phyloP scores from a whole-genome alignment of 2,329 filamentous ascomycete genomes.

The Penicillium brasilianum region DNA sequence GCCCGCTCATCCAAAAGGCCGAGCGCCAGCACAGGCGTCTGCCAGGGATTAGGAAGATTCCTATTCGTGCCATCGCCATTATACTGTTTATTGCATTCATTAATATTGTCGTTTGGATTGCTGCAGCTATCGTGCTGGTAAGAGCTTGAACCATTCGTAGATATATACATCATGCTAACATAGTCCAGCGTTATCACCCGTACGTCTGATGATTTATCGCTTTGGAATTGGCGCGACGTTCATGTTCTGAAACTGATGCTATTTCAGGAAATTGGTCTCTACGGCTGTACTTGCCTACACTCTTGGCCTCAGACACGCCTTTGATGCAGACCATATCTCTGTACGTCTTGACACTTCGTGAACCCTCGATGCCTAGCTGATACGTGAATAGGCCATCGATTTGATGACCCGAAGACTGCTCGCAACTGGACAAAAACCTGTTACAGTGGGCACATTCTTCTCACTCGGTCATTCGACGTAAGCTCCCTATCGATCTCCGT shows the following conservation, averaged over 20 bases:
- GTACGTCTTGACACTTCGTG: slow-evolving; percentile 37
- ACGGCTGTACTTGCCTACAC: slow-evolving; percentile 86
- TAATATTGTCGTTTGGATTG: slow-evolving; percentile 64
- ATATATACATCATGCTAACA: slow-evolving; percentile 14
- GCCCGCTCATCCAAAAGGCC: slow-evolving; percentile 44
- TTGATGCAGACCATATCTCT: slow-evolving; percentile 92
- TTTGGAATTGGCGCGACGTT: not conserved
- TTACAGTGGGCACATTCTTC: slow-evolving; percentile 94
- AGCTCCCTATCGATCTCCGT: slow-evolving; percentile 8
- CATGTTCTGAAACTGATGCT: not conserved
- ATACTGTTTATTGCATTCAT: slow-evolving; percentile 59
- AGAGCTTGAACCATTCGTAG: slow-evolving; percentile 18
- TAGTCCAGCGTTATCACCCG: slow-evolving; percentile 43
- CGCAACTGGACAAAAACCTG: slow-evolving; percentile 80
- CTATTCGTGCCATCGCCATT: slow-evolving; percentile 62
- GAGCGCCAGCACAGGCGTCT: slow-evolving; percentile 56
- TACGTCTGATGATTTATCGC: slow-evolving; percentile 27
- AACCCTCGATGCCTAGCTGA: not conserved
- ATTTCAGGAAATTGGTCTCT: slow-evolving; percentile 66
- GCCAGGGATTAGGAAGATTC: slow-evolving; percentile 61
- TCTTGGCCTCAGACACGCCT: slow-evolving; percentile 87
- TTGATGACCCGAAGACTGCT: slow-evolving; percentile 90
- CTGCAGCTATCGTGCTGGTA: slow-evolving; percentile 63
- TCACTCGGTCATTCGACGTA: slow-evolving; percentile 87
- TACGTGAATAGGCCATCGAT: slow-evolving; percentile 71